Conservation (phyloP, 2,329 filamentous ascomycete species). For the Epichloe elymi region DNA sequence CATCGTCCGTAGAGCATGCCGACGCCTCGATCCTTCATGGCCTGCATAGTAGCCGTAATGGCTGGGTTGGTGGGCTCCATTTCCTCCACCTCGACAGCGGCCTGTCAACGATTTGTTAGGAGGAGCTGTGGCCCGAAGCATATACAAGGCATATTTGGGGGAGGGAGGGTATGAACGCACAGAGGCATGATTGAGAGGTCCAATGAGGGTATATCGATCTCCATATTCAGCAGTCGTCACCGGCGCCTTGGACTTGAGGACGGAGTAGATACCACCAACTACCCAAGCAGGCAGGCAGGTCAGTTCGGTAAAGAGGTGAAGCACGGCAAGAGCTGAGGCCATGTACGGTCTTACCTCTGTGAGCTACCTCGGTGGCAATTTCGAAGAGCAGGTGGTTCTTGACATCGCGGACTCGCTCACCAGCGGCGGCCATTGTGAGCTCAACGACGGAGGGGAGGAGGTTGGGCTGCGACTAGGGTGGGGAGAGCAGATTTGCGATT, state of each 20-base stretch:
- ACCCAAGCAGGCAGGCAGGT: slow-evolving; percentile 1
- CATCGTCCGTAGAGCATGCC: slow-evolving; percentile 86
- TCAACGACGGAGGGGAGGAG: not conserved
- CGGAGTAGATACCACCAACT: slow-evolving; percentile 98
- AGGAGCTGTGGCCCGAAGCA: not conserved
- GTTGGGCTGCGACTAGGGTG: not conserved
- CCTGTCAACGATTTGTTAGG: slow-evolving; percentile 35
- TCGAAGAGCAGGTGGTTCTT: slow-evolving; percentile 96
- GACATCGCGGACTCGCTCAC: slow-evolving; percentile 52
- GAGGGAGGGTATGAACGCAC: slow-evolving; percentile 34
- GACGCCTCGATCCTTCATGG: slow-evolving; percentile 88
- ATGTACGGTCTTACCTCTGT: slow-evolving; percentile 54
- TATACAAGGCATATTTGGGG: not conserved
- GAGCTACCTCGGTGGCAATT: slow-evolving; percentile 91
- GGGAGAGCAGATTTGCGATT: not conserved
- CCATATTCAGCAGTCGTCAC: slow-evolving; percentile 98
- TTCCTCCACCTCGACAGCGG: slow-evolving; percentile 94
- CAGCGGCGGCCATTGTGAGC: slow-evolving; percentile 31
- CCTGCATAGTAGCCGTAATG: slow-evolving; percentile 68
- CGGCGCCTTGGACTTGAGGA: slow-evolving; percentile 96
- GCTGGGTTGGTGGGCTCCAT: slow-evolving; percentile 72
- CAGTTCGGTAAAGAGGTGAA: not conserved
- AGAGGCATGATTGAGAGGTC: slow-evolving; percentile 82
- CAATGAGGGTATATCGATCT: slow-evolving; percentile 88
- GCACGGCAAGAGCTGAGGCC: slow-evolving; percentile 11